phyloP scores from a whole-genome alignment of 2,329 filamentous ascomycete species.

The Colletotrichum aenigma region DNA sequence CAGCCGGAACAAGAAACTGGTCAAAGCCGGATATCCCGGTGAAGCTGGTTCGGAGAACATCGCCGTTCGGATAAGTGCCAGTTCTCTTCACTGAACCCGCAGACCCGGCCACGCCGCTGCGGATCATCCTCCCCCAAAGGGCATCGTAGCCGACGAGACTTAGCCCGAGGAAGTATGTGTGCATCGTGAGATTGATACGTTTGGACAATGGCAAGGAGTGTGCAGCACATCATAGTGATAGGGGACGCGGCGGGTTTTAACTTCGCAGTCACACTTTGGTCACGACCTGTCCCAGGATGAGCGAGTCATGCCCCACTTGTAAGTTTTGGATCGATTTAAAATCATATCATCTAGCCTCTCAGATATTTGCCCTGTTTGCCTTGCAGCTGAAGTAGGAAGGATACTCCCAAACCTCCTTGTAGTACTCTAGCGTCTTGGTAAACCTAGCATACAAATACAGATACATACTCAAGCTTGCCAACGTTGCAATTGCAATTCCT shows the following conservation, averaged over 20 bases:
- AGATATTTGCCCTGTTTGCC: neutral
- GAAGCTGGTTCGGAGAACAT: neutral
- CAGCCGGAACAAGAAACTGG: neutral
- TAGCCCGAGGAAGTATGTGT: constrained; percentile 1
- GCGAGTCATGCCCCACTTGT: neutral
- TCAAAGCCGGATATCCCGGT: neutral
- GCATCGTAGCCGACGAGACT: neutral
- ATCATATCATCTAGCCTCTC: neutral
- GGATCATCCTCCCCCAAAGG: constrained; percentile 1
- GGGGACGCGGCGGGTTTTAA: neutral
- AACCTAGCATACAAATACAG: neutral
- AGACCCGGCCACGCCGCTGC: neutral
- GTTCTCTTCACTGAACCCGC: neutral
- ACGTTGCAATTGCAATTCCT: neutral
- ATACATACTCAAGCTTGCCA: neutral
- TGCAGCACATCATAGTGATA: neutral
- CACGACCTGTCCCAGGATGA: neutral
- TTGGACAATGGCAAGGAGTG: neutral
- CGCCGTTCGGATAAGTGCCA: neutral
- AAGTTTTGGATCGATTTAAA: neutral
- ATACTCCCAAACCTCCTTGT: constrained; percentile 5
- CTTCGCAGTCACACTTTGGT: neutral
- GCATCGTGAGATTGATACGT: neutral
- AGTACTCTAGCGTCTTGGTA: neutral
- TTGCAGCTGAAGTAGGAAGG: neutral